Evolutionary conservation across 257 asterid species (phyloP), one percentile per base, ranked within the genome.

Genomic region (Solanum paucissectum): DNA sequence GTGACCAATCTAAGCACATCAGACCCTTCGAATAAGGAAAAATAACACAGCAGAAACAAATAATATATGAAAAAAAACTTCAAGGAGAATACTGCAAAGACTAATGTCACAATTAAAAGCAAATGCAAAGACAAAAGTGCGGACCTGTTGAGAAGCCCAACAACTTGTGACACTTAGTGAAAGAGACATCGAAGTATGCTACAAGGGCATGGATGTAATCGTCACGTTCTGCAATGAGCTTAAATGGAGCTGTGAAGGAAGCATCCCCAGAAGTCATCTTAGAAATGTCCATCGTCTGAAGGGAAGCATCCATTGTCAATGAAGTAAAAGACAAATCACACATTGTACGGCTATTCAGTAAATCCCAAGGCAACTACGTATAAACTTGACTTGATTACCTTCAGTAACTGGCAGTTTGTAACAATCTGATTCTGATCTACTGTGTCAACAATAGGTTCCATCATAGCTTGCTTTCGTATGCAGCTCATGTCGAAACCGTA

Each of bases 401-500:
- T 97, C 83, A 97, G 99, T 86, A 94, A 87, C 86, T 94, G 98
- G 91, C 94, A 90, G 91, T 93, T 95, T 62, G 99, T 96, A 85
- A 95, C 99, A 87, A 97, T 93, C 93, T 97, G 99, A 29, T 95
- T 95, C 93, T 94, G 96, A 73, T 97, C 98, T 14, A 97, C 99
- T 10, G 93, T 94, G 93, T 97, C 99, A 86, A 97, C 99, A 87
- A 97, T 96, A 82, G 99, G 99, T 89, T 97, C 99, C 88, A 88
- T 58, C 85, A 97, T 94, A 87, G 98, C 90, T 89, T 91, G 98
- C 94, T 96, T 96, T 94, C 99, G 92, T 44, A 97, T 95, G 93
- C 99, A 97, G 93, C 98, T 97, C 99, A 97, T 97, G 88, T 97
- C 93, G 86, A 96, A 97, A 86, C 99, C 99, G 46, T 95, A 97